Conservation (phyloP, 169 alveolate genomes). For the Besnoitia besnoiti region DNA sequence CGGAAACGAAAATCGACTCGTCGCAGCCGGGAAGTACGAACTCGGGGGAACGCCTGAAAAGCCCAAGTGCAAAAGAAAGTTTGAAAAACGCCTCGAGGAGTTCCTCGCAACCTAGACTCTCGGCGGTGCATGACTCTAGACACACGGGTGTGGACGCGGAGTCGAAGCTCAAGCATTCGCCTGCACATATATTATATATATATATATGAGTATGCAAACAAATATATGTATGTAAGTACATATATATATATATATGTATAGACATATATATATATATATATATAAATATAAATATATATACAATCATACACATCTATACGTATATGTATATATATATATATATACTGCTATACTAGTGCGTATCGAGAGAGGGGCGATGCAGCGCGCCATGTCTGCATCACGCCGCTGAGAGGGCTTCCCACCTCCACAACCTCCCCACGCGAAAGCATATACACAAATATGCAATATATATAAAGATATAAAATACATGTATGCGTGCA, state of each 20-base stretch:
- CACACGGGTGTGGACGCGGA: not conserved
- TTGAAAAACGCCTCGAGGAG: no score
- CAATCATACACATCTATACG: no score
- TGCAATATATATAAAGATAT: no score
- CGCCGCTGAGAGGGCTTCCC: no score
- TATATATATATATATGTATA: not conserved
- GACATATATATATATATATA: not conserved
- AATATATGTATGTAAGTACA: not conserved
- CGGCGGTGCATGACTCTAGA: not conserved
- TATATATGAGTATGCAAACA: not conserved
- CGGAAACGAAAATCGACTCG: conserved; percentile 73
- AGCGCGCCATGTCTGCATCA: no score
- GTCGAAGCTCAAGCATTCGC: not conserved
- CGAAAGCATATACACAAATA: not conserved
- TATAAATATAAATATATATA: no score
- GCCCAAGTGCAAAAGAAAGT: no score
- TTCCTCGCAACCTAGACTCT: no score
- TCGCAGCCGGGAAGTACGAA: conserved; percentile 76
- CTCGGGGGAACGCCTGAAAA: conserved; percentile 78
- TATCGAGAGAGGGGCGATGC: no score
- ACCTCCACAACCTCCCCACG: no score
- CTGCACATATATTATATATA: not conserved
- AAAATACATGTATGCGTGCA: not conserved
- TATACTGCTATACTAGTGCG: no score
- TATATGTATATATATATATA: no score